phyloP scores from a whole-genome alignment of 2,329 filamentous ascomycete genomes.

The Botryotinia narcissicola region DNA sequence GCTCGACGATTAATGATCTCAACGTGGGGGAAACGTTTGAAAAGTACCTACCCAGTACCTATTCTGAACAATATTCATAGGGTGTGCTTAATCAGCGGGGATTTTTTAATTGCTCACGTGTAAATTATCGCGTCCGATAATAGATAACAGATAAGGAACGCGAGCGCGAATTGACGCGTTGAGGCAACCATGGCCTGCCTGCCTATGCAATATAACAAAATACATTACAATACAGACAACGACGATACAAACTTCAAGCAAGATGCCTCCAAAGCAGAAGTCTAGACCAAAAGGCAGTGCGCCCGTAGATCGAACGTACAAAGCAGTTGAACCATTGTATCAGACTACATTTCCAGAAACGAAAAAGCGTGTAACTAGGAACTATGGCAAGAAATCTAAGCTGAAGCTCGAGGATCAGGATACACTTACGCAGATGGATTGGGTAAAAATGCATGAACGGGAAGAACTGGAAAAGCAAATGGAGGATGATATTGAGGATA shows the following conservation, averaged over 20 bases:
- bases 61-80: neutral
- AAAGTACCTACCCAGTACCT: neutral
- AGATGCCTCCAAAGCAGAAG: constrained; percentile 29
- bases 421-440: constrained; percentile 37
- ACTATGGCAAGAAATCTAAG: constrained; percentile 31
- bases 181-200: neutral
- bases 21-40: neutral
- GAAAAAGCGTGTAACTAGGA: constrained; percentile 29
- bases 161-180: neutral
- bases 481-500: constrained; percentile 24
- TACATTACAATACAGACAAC: neutral
- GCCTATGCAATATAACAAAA: neutral
- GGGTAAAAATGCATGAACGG: constrained; percentile 22
- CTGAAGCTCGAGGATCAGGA: constrained; percentile 28
- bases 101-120: neutral
- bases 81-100: neutral
- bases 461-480: constrained; percentile 3
- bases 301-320: constrained; percentile 33
- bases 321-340: constrained; percentile 29
- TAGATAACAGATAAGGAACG: neutral
- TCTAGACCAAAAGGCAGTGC: constrained; percentile 23
- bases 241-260: neutral
- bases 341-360: constrained; percentile 30
- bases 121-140: neutral
- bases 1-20: no score